Evolutionary conservation across 805 yeast genomes (phyloP), one percentile per base, ranked within the genome.

Genomic region (Zygosaccharomyces rouxii): DNA sequence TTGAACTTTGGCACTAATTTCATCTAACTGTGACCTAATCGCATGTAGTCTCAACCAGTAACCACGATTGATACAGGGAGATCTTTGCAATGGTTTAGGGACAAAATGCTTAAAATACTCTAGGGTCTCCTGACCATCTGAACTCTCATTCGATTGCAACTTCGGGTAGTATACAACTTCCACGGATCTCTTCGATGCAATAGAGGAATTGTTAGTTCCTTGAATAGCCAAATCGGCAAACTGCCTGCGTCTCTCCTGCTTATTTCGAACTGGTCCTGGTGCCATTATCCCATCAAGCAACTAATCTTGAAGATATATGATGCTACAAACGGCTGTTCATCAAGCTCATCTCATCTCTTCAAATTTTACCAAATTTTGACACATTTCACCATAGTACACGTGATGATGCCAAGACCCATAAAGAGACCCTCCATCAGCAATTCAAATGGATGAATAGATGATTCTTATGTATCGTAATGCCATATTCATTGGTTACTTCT

Each of bases 141-240:
- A 46, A 39, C 47, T 29, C 11, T 48, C 43, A 37, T 57, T 49
- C 13, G 38, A 33, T 37, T 55, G 33, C 68, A 61, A 45, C 46
- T 63, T 46, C 18, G 59, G 53, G 48, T 61, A 42, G 54, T 83
- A 86, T 9, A 85, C 66, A 55, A 74, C 69, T 57, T 87, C 95
- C 2, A 85, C 95, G 0, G 94, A 85, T 53, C 94, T 67, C 57
- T 86, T 86, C 2, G 94, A 85, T 1, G 85, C 89, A 42, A 87
- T 86, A 0, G 95, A 86, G 6, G 89, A 85, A 56, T 83, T 85
- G 60, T 87, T 86, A 2, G 95, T 86, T 3, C 88, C 89, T 66
- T 86, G 95, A n/a, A 86, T 81, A 25, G 84, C 83, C 28, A 80
- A 65, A 63, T 84, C 89, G 30, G 79, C 78, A 56, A 74, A 78